phyloP scores from a whole-genome alignment of 139 green algal genomes.

The Ulvella scutata region DNA sequence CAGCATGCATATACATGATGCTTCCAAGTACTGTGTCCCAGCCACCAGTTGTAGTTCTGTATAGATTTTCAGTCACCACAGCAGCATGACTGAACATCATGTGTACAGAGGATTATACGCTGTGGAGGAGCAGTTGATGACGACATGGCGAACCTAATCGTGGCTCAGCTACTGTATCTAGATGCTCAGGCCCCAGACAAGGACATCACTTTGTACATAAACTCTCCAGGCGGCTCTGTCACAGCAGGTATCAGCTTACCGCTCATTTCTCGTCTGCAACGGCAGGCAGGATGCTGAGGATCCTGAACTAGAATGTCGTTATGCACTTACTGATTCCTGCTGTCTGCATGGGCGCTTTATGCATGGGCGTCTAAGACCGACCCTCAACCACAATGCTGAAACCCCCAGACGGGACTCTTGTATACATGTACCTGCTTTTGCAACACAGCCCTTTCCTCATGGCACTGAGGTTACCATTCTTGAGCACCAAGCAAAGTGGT shows the following conservation, averaged over 20 bases:
- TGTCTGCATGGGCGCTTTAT: not conserved
- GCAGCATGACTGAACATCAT: not conserved
- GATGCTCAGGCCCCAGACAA: conserved; percentile 61
- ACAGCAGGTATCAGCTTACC: too few relatives aligned
- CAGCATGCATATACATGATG: not conserved
- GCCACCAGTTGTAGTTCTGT: not conserved
- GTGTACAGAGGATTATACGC: conserved; percentile 80
- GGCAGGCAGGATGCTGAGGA: too few relatives aligned
- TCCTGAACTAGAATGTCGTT: too few relatives aligned
- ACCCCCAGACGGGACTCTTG: too few relatives aligned
- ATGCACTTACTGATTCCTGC: too few relatives aligned
- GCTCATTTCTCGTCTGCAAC: too few relatives aligned
- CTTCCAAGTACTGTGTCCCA: not conserved
- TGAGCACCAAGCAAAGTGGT: too few relatives aligned
- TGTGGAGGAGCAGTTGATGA: conserved; percentile 96
- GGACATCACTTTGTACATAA: conserved; percentile 98
- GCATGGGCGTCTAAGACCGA: not conserved
- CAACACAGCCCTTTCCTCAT: too few relatives aligned
- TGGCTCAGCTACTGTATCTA: conserved; percentile 94
- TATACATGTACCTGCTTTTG: too few relatives aligned
- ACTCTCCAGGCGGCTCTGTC: conserved; percentile 90
- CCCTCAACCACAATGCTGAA: too few relatives aligned
- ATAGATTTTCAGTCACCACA: not conserved
- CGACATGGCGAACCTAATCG: conserved; percentile 98
- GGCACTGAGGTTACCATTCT: too few relatives aligned